These are phyloP conservation scores for Mycosphaerella sp. DNA, from an alignment of 2,329 filamentous ascomycete species.

Conservation along the genomic window DNA sequence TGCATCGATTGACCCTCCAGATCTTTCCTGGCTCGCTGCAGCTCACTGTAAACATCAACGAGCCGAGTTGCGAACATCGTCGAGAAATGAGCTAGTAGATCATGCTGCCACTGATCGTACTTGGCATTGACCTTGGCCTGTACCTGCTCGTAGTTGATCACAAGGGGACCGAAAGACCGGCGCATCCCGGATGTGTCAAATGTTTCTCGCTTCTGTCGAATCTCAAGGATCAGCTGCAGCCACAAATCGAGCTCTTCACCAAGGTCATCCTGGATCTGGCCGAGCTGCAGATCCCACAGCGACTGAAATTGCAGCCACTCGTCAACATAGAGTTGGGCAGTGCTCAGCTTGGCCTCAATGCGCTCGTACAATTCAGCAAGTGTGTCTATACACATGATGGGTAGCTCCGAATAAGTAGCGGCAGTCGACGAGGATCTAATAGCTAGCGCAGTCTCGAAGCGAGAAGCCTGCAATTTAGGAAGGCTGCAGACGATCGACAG, in stretches of 20 bases:
- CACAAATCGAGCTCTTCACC: slow-evolving; percentile 88
- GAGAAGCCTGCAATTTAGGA: slow-evolving; percentile 86
- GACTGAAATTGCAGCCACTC: slow-evolving; percentile 99
- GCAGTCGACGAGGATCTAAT: slow-evolving; percentile 57
- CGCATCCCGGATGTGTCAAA: slow-evolving; percentile 97
- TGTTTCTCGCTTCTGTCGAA: slow-evolving; percentile 87
- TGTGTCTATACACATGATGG: slow-evolving; percentile 71
- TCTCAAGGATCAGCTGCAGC: slow-evolving; percentile 94
- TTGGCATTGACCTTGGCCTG: slow-evolving; percentile 98
- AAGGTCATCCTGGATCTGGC: slow-evolving; percentile 87
- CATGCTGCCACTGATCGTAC: slow-evolving; percentile 99
- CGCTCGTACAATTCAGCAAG: slow-evolving; percentile 74
- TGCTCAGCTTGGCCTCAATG: slow-evolving; percentile 73
- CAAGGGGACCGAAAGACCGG: slow-evolving; percentile 85
- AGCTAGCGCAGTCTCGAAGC: slow-evolving; percentile 80
- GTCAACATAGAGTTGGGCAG: slow-evolving; percentile 81
- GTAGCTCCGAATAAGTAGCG: slow-evolving; percentile 74
- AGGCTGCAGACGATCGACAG: slow-evolving; percentile 87
- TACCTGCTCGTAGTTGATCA: slow-evolving; percentile 96
- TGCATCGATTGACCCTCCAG: slow-evolving; percentile 89
- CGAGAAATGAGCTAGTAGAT: slow-evolving; percentile 91
- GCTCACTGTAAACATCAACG: slow-evolving; percentile 84
- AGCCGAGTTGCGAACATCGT: slow-evolving; percentile 81
- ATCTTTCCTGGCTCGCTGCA: slow-evolving; percentile 82
- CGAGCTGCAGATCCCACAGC: slow-evolving; percentile 93